Base-by-base conservation (phyloP, 1,284 basidiomycete genomes). In the Fomitopsis schrenkii region DNA sequence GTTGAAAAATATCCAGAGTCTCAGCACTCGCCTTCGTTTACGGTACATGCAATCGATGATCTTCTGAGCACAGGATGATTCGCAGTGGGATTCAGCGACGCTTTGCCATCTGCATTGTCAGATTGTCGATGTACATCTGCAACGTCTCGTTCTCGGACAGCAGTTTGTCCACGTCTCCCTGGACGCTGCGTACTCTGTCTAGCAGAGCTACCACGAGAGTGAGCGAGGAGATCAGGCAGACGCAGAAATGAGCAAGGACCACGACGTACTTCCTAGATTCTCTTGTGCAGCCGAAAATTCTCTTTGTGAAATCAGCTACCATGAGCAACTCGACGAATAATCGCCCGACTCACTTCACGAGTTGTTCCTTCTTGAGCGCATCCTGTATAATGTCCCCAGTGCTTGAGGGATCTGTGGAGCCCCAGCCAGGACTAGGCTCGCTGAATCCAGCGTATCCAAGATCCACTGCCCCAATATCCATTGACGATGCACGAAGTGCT, bases 91-190 rank as follows among this genome's bases (percentile, higher is more conserved):
- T n/a, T 79, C 73, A 90, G 72, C 88, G 81, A 64, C 87, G 78
- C 71, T 86, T 90, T 33, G 90, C 88, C 85, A 93, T 91, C 73
- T 93, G 87, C 70, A 90, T 81, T 0, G 92, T 94, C 64, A 94
- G 71, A 68, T 94, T 94, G 72, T 94, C 91, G 68, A 94, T 93
- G 70, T 94, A 94, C 84, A 88, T 90, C 72, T 94, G 92, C 59
- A 94, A 75, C 5, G 87, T 93, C 64, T 88, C 86, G 67, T 94
- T 94, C 60, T 88, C 89, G 0, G 90, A 88, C 2, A 80, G 77
- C 22, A 94, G 79, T 72, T 91, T 93, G 62, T 91, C 87, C 17
- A 91, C 82, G 66, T 94, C 92, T 59, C 79, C 80, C 72, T 93
- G 88, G 5, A 90, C 86, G 22, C 77, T 74, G 64, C 88, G 82